Percentiles rank a stretch among this genome's conserved stretches.
These are phyloP conservation scores for Cucumis hystrix DNA, from an alignment of 306 rosid species.

Conservation along the genomic window DNA sequence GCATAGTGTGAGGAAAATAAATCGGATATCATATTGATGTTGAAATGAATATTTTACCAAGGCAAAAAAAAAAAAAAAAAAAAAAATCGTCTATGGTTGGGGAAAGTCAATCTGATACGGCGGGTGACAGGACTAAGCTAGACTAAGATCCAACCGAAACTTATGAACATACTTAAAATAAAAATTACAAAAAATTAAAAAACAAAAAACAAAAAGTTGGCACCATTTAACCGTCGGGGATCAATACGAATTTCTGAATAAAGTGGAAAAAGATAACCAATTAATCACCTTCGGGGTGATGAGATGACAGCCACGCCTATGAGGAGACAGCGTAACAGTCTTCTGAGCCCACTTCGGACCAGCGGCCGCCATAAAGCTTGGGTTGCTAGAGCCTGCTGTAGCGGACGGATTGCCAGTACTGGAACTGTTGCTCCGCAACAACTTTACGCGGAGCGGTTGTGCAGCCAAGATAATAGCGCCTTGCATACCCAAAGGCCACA, in stretches of 20 bases:
- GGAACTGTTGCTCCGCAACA: conserved; percentile 5
- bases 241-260: neutral
- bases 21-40: neutral
- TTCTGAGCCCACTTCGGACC: conserved; percentile 89
- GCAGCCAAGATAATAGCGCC: neutral
- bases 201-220: neutral
- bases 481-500: neutral
- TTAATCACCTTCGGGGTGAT: conserved; percentile 57
- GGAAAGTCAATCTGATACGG: neutral
- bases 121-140: neutral
- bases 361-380: conserved; percentile 34
- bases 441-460: neutral
- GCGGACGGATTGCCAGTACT: neutral
- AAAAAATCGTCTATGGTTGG: neutral
- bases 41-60: neutral
- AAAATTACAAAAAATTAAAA: no score
- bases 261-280: neutral
- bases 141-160: neutral
- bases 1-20: neutral
- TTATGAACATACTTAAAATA: neutral
- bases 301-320: conserved; percentile 77
- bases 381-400: conserved; percentile 7
- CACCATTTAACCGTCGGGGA: neutral
- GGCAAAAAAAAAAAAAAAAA: neutral
- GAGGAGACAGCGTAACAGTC: conserved; percentile 60